Evolutionary conservation across 495 filamentous ascomycete species (phyloP).

Genomic region (Penicillium tannophilum): DNA sequence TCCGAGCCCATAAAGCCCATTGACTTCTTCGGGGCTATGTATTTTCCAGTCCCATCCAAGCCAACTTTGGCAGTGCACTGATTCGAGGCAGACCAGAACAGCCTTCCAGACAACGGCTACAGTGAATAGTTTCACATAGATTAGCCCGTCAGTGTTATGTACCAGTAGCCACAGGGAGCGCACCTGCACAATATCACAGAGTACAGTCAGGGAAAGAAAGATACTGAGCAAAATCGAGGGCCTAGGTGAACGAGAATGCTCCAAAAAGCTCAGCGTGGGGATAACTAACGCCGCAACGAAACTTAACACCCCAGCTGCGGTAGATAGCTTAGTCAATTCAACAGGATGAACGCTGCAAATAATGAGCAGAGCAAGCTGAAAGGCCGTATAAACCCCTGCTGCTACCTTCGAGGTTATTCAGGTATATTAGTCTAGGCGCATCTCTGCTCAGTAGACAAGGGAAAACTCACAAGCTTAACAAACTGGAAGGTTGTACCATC

Average conservation of each 20-base stretch:
- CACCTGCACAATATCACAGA: slow-evolving; percentile 6
- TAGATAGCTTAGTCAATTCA: neutral
- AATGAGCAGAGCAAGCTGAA: neutral
- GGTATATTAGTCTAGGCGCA: neutral
- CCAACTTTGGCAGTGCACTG: neutral
- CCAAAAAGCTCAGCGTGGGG: neutral
- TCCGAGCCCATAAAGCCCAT: slow-evolving; percentile 3
- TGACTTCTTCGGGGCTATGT: slow-evolving; percentile 1
- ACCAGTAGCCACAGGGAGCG: slow-evolving; percentile 1
- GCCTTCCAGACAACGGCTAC: neutral
- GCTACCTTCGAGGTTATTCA: neutral
- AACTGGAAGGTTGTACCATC: neutral
- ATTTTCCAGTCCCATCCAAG: slow-evolving; percentile 2
- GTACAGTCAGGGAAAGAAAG: neutral
- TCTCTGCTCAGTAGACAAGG: neutral
- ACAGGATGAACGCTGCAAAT: neutral
- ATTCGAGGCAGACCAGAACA: neutral
- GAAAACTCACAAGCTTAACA: neutral
- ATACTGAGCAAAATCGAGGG: slow-evolving; percentile 4
- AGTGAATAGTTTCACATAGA: neutral
- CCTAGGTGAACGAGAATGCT: slow-evolving; percentile 3
- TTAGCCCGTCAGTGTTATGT: neutral
- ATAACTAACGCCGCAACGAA: neutral
- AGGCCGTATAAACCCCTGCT: neutral
- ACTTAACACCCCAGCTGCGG: neutral